Evolutionary conservation across 495 filamentous ascomycete genomes (phyloP).

Genomic region (Penicillium cataractarum): DNA sequence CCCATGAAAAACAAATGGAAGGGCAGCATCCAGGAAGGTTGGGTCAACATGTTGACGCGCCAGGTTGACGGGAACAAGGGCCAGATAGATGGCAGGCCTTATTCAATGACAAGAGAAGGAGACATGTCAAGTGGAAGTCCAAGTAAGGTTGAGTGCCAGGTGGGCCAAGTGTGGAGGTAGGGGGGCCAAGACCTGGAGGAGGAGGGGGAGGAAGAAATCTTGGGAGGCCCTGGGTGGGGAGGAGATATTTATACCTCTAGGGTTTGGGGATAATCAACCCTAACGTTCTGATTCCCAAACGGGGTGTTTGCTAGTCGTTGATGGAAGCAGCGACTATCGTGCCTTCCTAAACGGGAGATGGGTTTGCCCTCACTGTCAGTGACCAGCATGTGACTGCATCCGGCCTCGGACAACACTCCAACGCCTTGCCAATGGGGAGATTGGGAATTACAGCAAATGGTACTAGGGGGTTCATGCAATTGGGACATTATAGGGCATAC

Average conservation of each 20-base stretch:
- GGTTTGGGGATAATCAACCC: neutral
- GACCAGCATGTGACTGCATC: neutral
- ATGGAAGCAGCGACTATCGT: neutral
- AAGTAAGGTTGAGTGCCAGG: neutral
- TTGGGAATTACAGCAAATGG: neutral
- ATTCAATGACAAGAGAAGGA: neutral
- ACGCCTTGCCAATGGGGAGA: neutral
- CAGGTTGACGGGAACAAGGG: neutral
- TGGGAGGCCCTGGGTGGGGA: neutral
- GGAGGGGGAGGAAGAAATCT: neutral
- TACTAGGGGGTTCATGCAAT: too few relatives aligned
- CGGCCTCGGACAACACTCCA: neutral
- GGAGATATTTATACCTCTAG: neutral
- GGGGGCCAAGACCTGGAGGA: neutral
- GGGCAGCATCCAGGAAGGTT: neutral
- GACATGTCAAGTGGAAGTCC: neutral
- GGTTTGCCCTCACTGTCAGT: neutral
- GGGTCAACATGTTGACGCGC: neutral
- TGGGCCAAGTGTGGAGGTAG: neutral
- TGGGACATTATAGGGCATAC: too few relatives aligned
- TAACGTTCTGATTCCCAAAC: neutral
- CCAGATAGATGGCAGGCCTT: neutral
- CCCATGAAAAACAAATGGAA: neutral
- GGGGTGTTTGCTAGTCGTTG: neutral
- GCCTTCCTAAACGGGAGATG: neutral